A percentile compares a stretch with the other conserved stretches of the same genome.
phyloP scores from a whole-genome alignment of 2,329 filamentous ascomycete genomes.

The Alternaria dauci region DNA sequence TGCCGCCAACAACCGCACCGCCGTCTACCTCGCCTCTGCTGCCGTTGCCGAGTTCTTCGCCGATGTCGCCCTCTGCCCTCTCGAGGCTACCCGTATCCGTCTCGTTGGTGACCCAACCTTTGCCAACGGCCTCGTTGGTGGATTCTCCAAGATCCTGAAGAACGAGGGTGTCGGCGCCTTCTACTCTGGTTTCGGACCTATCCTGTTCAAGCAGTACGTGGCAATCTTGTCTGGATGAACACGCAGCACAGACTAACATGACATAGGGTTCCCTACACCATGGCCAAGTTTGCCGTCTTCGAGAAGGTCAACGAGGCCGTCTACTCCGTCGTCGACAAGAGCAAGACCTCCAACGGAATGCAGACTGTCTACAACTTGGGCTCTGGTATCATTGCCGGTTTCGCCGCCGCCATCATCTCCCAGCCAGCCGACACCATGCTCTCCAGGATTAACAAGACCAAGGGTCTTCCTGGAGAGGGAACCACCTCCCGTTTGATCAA shows the following conservation, averaged over 20 bases:
- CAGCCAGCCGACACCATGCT: conserved; percentile 95
- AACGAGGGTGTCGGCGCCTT: conserved; percentile 85
- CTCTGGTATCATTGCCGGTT: conserved; percentile 84
- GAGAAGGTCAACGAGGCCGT: conserved; percentile 83
- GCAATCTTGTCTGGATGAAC: neutral
- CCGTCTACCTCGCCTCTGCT: conserved; percentile 77
- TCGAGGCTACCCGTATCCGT: conserved; percentile 93
- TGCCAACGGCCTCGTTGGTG: conserved; percentile 78
- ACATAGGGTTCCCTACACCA: conserved; percentile 84
- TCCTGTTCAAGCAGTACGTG: conserved; percentile 56
- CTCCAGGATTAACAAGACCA: conserved; percentile 95
- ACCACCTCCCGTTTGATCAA: conserved; percentile 83
- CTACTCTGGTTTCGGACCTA: conserved; percentile 84
- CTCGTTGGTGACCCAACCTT: conserved; percentile 88
- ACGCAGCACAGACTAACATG: conserved; percentile 26
- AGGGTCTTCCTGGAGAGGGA: conserved; percentile 85
- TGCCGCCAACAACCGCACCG: conserved; percentile 79
- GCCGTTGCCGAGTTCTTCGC: conserved; percentile 71
- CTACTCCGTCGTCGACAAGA: conserved; percentile 76
- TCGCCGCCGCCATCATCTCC: conserved; percentile 85
- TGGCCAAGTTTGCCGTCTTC: conserved; percentile 94
- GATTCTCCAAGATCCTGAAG: conserved; percentile 83
- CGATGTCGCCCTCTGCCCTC: conserved; percentile 86
- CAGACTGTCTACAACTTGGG: conserved; percentile 86
- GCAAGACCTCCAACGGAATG: conserved; percentile 68